These are phyloP conservation scores for Diversispora epigaea DNA, from an alignment of 192 early-diverging fungal genomes.

Conservation along the genomic window DNA sequence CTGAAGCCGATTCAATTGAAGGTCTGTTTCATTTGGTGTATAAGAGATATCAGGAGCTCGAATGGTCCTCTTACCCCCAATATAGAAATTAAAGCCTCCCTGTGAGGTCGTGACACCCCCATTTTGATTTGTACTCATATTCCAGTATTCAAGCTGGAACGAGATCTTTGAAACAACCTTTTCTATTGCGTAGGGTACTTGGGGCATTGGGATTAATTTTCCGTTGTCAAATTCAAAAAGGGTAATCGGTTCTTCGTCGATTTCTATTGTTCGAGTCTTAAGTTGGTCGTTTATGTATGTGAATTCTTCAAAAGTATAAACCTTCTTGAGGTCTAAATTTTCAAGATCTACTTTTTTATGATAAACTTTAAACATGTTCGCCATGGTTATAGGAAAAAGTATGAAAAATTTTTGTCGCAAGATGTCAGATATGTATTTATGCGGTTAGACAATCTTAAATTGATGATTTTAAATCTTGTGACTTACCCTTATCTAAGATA, in stretches of 20 bases:
- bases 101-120: slow-evolving; percentile 20
- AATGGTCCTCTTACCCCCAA: slow-evolving; percentile 24
- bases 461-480: too few relatives aligned
- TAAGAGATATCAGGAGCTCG: slow-evolving; percentile 10
- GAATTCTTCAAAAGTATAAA: slow-evolving; percentile 26
- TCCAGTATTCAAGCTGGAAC: slow-evolving; percentile 27
- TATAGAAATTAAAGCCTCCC: too few relatives aligned
- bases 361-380: slow-evolving; percentile 4
- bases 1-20: neutral
- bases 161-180: neutral
- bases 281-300: too few relatives aligned
- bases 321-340: slow-evolving; percentile 6
- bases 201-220: slow-evolving; percentile 20
- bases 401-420: too few relatives aligned
- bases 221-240: neutral
- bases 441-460: too few relatives aligned
- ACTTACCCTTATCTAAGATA: too few relatives aligned
- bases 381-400: slow-evolving; percentile 1
- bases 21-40: slow-evolving; percentile 4
- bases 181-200: neutral
- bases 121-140: slow-evolving; percentile 30
- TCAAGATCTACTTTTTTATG: slow-evolving; percentile 10
- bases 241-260: too few relatives aligned
- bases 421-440: too few relatives aligned
- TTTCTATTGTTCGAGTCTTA: too few relatives aligned